Percentiles rank a stretch among this genome's conserved stretches.
These are phyloP conservation scores for Hippophae tibetana DNA, from an alignment of 306 rosid species.

Conservation along the genomic window DNA sequence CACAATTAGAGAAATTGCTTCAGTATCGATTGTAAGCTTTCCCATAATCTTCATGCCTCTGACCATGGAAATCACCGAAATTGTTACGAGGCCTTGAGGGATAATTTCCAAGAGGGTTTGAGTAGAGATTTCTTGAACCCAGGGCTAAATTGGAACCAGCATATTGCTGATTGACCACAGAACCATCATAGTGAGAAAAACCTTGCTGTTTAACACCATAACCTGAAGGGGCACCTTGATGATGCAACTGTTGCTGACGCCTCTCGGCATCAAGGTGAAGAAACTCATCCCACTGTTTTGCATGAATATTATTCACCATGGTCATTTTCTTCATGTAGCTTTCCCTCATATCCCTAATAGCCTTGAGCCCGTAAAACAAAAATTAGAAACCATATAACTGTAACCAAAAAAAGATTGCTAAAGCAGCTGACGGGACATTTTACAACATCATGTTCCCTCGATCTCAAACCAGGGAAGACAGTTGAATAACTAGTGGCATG, in stretches of 20 bases:
- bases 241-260: conserved; percentile 64
- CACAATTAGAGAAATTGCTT: conserved; percentile 30
- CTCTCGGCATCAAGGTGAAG: conserved; percentile 70
- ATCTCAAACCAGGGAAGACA: conserved; percentile 1
- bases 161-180: conserved; percentile 48
- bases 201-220: conserved; percentile 58
- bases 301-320: conserved; percentile 50
- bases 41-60: conserved; percentile 63
- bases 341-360: conserved; percentile 76
- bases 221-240: conserved; percentile 50
- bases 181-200: conserved; percentile 58
- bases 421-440: conserved; percentile 2
- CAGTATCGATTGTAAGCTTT: conserved; percentile 77
- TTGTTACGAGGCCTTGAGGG: conserved; percentile 63
- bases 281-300: conserved; percentile 85
- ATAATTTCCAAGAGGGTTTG: conserved; percentile 50
- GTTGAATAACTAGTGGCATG: conserved; percentile 1
- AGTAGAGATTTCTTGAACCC: conserved; percentile 72
- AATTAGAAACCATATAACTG: conserved; percentile 26
- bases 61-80: conserved; percentile 64
- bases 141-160: conserved; percentile 45
- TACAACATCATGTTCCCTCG: conserved; percentile 7
- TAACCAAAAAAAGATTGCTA: conserved; percentile 2
- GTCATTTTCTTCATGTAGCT: conserved; percentile 71
- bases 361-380: conserved; percentile 35